Conservation (phyloP, 345 rosid species). For the Aethionema arabicum region DNA sequence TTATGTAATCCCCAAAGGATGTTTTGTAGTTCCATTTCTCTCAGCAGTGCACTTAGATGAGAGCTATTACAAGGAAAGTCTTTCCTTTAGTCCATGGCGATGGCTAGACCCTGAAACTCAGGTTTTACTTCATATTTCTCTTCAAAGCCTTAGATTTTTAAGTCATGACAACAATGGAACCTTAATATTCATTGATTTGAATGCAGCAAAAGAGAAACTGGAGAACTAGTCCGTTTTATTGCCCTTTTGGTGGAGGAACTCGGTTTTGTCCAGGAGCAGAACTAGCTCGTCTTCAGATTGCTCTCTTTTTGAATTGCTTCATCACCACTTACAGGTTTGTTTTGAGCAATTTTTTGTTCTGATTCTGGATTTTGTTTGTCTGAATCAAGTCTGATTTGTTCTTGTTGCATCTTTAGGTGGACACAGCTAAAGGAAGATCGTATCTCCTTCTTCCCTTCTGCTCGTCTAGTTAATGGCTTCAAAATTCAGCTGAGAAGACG, state of each 20-base stretch:
- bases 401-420: conserved; percentile 49
- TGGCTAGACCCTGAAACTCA: conserved; percentile 78
- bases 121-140: conserved; percentile 36
- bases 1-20: conserved; percentile 77
- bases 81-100: conserved; percentile 76
- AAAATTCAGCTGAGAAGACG: conserved; percentile 49
- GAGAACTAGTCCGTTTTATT: conserved; percentile 64
- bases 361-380: conserved; percentile 7
- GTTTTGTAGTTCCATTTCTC: conserved; percentile 78
- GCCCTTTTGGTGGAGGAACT: conserved; percentile 88
- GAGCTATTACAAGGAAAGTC: conserved; percentile 51
- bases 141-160: not conserved
- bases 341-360: not conserved
- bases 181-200: conserved; percentile 12
- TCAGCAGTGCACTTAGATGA: conserved; percentile 86
- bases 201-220: conserved; percentile 78
- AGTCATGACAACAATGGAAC: not conserved
- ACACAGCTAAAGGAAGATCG: conserved; percentile 66
- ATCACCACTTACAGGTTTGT: conserved; percentile 54
- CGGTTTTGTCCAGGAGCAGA: conserved; percentile 91
- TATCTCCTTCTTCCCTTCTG: conserved; percentile 81
- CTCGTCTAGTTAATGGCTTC: conserved; percentile 83
- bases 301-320: conserved; percentile 74
- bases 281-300: conserved; percentile 82
- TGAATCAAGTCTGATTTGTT: conserved; percentile 14